These are phyloP conservation scores for Pouteria glomerata DNA, from an alignment of 148 eudicot species.

Conservation along the genomic window DNA sequence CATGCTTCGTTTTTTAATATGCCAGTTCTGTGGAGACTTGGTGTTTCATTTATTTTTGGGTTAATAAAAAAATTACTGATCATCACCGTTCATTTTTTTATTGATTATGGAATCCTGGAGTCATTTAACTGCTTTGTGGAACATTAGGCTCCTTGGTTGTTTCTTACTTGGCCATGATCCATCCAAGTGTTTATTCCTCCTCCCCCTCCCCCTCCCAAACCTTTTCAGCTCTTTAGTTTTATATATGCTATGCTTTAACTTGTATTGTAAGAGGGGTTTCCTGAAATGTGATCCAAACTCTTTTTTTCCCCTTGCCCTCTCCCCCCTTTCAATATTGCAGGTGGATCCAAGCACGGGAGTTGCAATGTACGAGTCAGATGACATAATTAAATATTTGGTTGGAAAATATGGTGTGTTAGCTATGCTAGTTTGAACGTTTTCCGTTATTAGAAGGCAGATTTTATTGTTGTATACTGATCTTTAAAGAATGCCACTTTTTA, in stretches of 20 bases:
- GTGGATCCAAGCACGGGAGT: slow-evolving; percentile 96
- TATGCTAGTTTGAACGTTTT: slow-evolving; percentile 3
- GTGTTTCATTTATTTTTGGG: background rate
- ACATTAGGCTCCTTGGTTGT: background rate
- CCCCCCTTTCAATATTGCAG: slow-evolving; percentile 36
- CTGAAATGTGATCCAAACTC: background rate
- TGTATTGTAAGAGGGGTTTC: background rate
- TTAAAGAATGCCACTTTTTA: background rate
- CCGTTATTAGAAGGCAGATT: background rate
- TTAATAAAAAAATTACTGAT: background rate
- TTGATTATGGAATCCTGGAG: background rate
- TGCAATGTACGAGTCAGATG: slow-evolving; percentile 96
- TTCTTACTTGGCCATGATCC: background rate
- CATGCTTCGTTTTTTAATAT: background rate
- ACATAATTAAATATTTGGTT: slow-evolving; percentile 81
- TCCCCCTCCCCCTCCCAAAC: background rate
- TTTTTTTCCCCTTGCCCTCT: slow-evolving; percentile 1
- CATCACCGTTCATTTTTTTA: background rate
- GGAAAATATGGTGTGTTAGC: slow-evolving; percentile 71
- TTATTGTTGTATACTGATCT: background rate
- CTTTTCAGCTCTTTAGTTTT: background rate
- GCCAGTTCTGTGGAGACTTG: background rate
- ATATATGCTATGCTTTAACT: background rate
- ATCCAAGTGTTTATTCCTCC: background rate
- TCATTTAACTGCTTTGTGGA: background rate